Conservation (phyloP, 192 early-diverging fungal genomes). For the Backusella circina region DNA sequence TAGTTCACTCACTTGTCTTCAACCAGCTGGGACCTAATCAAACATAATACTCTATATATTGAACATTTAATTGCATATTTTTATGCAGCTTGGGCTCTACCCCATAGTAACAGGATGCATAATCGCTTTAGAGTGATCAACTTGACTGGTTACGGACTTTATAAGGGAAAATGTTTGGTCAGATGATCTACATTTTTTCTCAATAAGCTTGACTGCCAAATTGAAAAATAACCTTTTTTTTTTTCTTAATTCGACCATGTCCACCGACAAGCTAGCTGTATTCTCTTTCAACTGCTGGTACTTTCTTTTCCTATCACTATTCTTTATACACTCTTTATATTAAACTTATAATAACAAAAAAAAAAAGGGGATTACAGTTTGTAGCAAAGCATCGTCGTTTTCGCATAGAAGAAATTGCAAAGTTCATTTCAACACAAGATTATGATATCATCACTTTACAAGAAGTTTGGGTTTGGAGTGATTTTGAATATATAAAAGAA, state of each 20-base stretch:
- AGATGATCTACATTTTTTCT: background rate
- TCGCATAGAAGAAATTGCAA: constrained; percentile 48
- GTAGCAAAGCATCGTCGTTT: constrained; percentile 43
- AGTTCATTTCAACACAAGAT: constrained; percentile 20
- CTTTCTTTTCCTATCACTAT: background rate
- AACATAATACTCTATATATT: too few species aligned
- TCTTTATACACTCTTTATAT: background rate
- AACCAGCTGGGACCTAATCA: too few species aligned
- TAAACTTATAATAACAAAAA: background rate
- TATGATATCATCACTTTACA: constrained; percentile 45
- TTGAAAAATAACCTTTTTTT: background rate
- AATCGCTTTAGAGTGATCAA: too few species aligned
- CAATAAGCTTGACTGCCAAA: background rate
- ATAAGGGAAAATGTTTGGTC: background rate
- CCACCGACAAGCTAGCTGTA: constrained; percentile 28
- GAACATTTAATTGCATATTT: too few species aligned
- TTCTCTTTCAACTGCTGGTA: constrained; percentile 55
- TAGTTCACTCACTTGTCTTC: too few species aligned
- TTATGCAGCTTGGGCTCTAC: too few species aligned
- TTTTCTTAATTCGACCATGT: background rate
- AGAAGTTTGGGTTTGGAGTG: constrained; percentile 43
- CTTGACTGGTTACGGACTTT: background rate
- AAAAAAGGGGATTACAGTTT: constrained; percentile 39
- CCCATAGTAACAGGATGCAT: too few species aligned
- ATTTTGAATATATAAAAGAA: constrained; percentile 34